Evolutionary conservation across 106 monocot species (phyloP).

Genomic region (Dendrobium nobile): DNA sequence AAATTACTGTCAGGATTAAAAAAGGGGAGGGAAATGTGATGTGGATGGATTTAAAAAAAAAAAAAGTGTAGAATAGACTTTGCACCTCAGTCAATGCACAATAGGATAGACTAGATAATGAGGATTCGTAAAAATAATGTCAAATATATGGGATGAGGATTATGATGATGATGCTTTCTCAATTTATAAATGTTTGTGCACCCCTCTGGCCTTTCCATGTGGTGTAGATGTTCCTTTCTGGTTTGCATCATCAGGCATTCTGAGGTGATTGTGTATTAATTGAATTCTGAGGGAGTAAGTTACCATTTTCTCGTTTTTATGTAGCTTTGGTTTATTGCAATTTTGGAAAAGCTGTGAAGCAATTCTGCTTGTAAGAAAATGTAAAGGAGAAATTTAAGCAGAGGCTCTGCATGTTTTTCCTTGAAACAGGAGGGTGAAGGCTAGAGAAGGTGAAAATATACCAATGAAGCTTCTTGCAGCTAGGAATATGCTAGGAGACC

Average conservation of each 20-base stretch:
- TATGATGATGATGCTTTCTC: background rate
- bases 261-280: background rate
- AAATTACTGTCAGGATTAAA: background rate
- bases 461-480: background rate
- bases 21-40: background rate
- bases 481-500: background rate
- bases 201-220: background rate
- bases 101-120: background rate
- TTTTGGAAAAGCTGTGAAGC: conserved; percentile 2
- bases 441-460: background rate
- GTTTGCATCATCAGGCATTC: background rate
- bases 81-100: background rate
- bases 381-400: conserved; percentile 2
- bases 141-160: background rate
- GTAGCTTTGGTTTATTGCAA: background rate
- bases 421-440: background rate
- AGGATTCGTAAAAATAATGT: background rate
- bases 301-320: background rate
- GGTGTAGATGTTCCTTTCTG: background rate
- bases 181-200: background rate
- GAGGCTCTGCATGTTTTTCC: conserved; percentile 2
- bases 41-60: background rate
- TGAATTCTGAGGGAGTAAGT: background rate
- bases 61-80: background rate
- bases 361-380: conserved; percentile 2